These are phyloP conservation scores for Neohortaea acidophila DNA, from an alignment of 495 filamentous ascomycete genomes.

Conservation along the genomic window DNA sequence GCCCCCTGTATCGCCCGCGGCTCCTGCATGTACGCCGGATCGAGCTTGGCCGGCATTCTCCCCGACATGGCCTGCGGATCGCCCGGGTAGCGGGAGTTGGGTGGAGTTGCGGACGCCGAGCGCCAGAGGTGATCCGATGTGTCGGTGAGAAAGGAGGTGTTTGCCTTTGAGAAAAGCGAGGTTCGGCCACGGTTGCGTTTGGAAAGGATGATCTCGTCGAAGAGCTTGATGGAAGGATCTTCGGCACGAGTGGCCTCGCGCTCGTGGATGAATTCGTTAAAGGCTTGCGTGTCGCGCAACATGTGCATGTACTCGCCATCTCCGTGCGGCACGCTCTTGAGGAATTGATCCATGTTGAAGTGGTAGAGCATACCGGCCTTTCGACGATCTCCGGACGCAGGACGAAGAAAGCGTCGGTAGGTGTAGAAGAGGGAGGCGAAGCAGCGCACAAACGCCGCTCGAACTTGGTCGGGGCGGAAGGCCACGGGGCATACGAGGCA, in stretches of 20 bases:
- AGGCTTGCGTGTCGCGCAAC: constrained; percentile 87
- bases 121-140: constrained; percentile 87
- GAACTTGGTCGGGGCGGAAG: constrained; percentile 79
- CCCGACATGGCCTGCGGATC: constrained; percentile 45
- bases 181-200: constrained; percentile 73
- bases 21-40: constrained; percentile 76
- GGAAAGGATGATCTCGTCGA: constrained; percentile 88
- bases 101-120: constrained; percentile 65
- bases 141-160: constrained; percentile 63
- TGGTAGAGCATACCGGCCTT: constrained; percentile 72
- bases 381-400: constrained; percentile 68
- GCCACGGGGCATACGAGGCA: constrained; percentile 78
- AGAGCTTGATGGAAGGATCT: constrained; percentile 64
- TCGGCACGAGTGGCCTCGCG: constrained; percentile 52
- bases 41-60: constrained; percentile 67
- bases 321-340: constrained; percentile 78
- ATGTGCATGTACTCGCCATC: constrained; percentile 76
- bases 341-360: constrained; percentile 89
- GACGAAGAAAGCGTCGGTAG: constrained; percentile 69
- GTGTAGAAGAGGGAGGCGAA: constrained; percentile 92
- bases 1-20: constrained; percentile 31
- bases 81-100: constrained; percentile 54
- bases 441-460: constrained; percentile 85
- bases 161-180: constrained; percentile 29
- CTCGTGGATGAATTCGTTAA: constrained; percentile 94